These are phyloP conservation scores for Sarocladiaceae sp. DNA, from an alignment of 2,329 filamentous ascomycete genomes.

Conservation along the genomic window DNA sequence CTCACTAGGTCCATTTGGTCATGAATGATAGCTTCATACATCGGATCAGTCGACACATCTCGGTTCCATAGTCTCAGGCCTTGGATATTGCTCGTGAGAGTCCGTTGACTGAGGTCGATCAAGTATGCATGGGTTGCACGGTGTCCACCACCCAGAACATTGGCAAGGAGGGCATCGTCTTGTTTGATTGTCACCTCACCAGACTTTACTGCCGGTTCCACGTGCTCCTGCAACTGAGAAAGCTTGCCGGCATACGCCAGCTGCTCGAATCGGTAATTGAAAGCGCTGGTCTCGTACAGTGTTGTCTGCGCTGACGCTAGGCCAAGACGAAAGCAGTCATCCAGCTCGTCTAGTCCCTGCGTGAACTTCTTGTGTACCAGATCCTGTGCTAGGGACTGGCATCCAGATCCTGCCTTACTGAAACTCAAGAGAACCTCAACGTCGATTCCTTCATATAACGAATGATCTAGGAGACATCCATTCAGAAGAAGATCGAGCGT, in stretches of 20 bases:
- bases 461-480: slow-evolving; percentile 3
- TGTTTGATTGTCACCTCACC: slow-evolving; percentile 20
- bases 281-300: slow-evolving; percentile 13
- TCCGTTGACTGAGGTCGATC: slow-evolving; percentile 20
- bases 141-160: slow-evolving; percentile 18
- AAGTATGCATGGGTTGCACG: slow-evolving; percentile 22
- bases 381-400: slow-evolving; percentile 20
- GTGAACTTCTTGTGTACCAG: slow-evolving; percentile 20
- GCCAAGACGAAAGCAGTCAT: slow-evolving; percentile 21
- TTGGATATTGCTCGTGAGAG: slow-evolving; percentile 11
- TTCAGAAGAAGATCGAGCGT: not conserved
- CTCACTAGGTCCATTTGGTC: slow-evolving; percentile 16
- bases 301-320: slow-evolving; percentile 15
- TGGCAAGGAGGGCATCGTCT: slow-evolving; percentile 16
- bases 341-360: slow-evolving; percentile 20
- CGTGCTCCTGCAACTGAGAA: slow-evolving; percentile 18
- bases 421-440: slow-evolving; percentile 15
- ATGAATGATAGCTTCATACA: slow-evolving; percentile 22
- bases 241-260: slow-evolving; percentile 19
- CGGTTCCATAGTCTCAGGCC: slow-evolving; percentile 13
- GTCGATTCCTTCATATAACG: not conserved
- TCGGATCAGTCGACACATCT: slow-evolving; percentile 22
- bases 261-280: slow-evolving; percentile 17
- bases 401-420: slow-evolving; percentile 5
- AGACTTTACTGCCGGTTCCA: slow-evolving; percentile 21